Evolutionary conservation across 768 basidiomycete species (phyloP).

Genomic region (Amanita molliuscula): DNA sequence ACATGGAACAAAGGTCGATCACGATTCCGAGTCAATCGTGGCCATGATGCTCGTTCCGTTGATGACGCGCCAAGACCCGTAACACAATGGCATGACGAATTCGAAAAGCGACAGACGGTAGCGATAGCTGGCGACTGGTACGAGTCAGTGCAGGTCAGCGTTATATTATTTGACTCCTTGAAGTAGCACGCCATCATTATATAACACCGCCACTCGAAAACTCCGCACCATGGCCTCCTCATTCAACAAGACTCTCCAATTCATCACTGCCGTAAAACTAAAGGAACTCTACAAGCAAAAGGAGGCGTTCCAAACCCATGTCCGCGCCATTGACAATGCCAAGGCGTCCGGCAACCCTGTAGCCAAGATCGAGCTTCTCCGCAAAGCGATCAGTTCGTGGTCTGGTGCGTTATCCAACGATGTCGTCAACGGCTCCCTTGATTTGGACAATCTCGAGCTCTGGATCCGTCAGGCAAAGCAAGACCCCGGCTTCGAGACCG

Average conservation of each 20-base stretch:
- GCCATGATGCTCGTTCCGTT: no score
- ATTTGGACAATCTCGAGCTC: constrained; percentile 20
- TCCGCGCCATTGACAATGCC: constrained; percentile 19
- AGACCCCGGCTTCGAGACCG: constrained; percentile 28
- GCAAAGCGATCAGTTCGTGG: constrained; percentile 24
- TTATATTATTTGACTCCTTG: no score
- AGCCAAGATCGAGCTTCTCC: constrained; percentile 23
- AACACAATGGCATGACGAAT: no score
- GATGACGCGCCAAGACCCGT: no score
- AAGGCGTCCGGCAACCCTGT: constrained; percentile 14
- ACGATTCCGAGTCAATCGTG: no score
- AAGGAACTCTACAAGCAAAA: constrained; percentile 32
- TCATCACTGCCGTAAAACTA: constrained; percentile 33
- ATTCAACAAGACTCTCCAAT: constrained; percentile 29
- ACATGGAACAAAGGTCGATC: no score
- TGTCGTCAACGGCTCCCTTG: constrained; percentile 16
- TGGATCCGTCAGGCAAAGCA: constrained; percentile 30
- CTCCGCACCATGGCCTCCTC: constrained; percentile 12
- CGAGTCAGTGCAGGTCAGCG: no score
- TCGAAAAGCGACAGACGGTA: no score
- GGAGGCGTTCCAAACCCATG: constrained; percentile 19
- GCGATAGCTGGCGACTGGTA: no score
- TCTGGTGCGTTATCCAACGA: constrained; percentile 19
- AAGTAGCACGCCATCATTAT: no score
- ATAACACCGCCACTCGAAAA: no score